Evolutionary conservation across 345 rosid genomes (phyloP).

Genomic region (Theobroma cacao): DNA sequence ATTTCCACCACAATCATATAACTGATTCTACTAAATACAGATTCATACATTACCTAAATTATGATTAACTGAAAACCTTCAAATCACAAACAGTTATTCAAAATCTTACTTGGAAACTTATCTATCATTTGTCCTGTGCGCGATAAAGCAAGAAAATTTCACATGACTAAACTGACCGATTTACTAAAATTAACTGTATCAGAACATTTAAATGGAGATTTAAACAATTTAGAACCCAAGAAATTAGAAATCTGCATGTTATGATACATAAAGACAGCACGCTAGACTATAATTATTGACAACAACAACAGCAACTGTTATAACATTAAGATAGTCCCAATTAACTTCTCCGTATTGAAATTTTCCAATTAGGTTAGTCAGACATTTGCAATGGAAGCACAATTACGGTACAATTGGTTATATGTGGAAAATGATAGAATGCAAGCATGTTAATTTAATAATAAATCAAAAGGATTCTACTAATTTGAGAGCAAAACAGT

Average conservation of each 20-base stretch:
- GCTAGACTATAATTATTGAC: not conserved
- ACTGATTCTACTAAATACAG: too few species aligned
- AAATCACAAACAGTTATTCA: not conserved
- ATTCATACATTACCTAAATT: too few species aligned
- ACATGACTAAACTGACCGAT: not conserved
- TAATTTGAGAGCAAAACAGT: not conserved
- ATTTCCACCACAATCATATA: too few species aligned
- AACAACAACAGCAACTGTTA: not conserved
- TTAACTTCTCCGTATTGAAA: not conserved
- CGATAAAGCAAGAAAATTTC: not conserved
- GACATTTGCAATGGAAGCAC: not conserved
- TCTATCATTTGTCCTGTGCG: too few species aligned
- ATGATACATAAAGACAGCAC: not conserved
- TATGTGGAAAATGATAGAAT: not conserved
- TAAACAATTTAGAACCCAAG: not conserved
- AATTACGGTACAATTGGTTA: not conserved
- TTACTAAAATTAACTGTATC: not conserved
- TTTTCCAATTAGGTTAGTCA: not conserved
- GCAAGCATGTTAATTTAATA: not conserved
- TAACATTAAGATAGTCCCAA: not conserved
- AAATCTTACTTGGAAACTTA: not conserved
- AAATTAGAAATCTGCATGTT: not conserved
- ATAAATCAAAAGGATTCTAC: not conserved
- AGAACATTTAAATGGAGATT: not conserved
- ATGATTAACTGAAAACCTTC: not conserved